Conservation (phyloP, 1,284 basidiomycete genomes). For the Tranzscheliella williamsii region DNA sequence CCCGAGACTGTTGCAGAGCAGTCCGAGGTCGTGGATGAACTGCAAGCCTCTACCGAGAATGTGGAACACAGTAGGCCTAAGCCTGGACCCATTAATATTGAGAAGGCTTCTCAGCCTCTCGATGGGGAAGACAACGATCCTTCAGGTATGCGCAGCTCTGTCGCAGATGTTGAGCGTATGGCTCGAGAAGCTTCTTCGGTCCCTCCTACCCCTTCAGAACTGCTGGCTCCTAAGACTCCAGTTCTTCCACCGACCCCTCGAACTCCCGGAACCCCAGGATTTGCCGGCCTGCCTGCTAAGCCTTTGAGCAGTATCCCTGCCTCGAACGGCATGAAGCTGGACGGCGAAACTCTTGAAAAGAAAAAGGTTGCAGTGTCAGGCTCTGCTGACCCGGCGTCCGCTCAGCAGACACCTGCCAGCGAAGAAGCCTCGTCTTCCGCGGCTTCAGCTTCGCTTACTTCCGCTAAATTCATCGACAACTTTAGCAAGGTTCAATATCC, state of each 20-base stretch:
- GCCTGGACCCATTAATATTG: slow-evolving; percentile 38
- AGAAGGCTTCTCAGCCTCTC: slow-evolving; percentile 22
- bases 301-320: slow-evolving; percentile 41
- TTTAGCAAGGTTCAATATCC: slow-evolving; percentile 81
- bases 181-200: slow-evolving; percentile 55
- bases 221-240: slow-evolving; percentile 35
- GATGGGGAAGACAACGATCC: slow-evolving; percentile 30
- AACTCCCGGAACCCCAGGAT: slow-evolving; percentile 54
- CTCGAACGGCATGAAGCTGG: slow-evolving; percentile 50
- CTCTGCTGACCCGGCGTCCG: slow-evolving; percentile 10
- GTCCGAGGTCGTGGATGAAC: slow-evolving; percentile 8
- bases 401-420: slow-evolving; percentile 14
- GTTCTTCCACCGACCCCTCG: slow-evolving; percentile 45
- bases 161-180: slow-evolving; percentile 54
- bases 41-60: slow-evolving; percentile 23
- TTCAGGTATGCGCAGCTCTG: slow-evolving; percentile 38
- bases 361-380: no score
- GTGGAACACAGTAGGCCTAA: slow-evolving; percentile 34
- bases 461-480: slow-evolving; percentile 71
- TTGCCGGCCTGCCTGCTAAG: slow-evolving; percentile 56
- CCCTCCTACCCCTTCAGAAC: slow-evolving; percentile 47
- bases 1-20: slow-evolving; percentile 8
- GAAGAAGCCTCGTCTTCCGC: slow-evolving; percentile 31
- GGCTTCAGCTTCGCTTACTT: slow-evolving; percentile 43
- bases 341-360: slow-evolving; percentile 52